phyloP scores from a whole-genome alignment of 805 yeast genomes.

The Hermanozyma aechmeae region DNA sequence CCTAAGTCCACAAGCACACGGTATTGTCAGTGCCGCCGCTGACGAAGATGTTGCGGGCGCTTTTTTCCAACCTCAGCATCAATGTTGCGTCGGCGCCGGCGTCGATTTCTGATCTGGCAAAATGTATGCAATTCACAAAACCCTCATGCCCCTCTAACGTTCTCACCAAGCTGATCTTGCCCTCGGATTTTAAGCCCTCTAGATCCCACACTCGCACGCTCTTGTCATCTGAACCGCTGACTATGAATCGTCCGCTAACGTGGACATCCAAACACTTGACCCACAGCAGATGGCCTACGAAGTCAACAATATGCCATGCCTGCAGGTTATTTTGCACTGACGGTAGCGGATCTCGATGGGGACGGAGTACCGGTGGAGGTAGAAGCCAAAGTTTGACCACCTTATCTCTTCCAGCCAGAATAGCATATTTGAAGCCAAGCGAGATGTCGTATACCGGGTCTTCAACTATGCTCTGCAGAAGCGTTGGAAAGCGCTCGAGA shows the following conservation, averaged over 20 bases:
- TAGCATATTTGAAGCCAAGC: slow-evolving; percentile 62
- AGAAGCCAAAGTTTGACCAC: slow-evolving; percentile 65
- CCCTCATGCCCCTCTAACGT: slow-evolving; percentile 61
- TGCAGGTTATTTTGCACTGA: slow-evolving; percentile 42
- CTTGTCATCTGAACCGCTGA: slow-evolving; percentile 75
- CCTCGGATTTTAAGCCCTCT: slow-evolving; percentile 29
- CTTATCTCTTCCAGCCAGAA: slow-evolving; percentile 76
- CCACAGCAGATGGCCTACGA: slow-evolving; percentile 83
- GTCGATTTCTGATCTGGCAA: slow-evolving; percentile 31
- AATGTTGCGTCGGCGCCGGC: slow-evolving; percentile 4
- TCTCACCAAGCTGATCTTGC: slow-evolving; percentile 35
- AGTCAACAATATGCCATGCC: slow-evolving; percentile 47
- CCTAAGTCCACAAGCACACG: slow-evolving; percentile 44
- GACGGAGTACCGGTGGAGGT: slow-evolving; percentile 54
- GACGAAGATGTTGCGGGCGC: slow-evolving; percentile 36
- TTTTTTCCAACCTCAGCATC: slow-evolving; percentile 10
- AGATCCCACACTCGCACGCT: slow-evolving; percentile 70
- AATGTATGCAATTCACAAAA: slow-evolving; percentile 55
- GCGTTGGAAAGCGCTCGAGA: slow-evolving; percentile 19
- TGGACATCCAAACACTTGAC: slow-evolving; percentile 61
- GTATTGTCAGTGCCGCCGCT: slow-evolving; percentile 57
- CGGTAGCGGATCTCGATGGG: slow-evolving; percentile 50
- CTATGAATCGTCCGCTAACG: slow-evolving; percentile 63
- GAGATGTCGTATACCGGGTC: slow-evolving; percentile 17
- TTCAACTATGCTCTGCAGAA: slow-evolving; percentile 20